Base-by-base conservation (phyloP, 805 yeast species). In the Cyberlindnera petersonii region DNA sequence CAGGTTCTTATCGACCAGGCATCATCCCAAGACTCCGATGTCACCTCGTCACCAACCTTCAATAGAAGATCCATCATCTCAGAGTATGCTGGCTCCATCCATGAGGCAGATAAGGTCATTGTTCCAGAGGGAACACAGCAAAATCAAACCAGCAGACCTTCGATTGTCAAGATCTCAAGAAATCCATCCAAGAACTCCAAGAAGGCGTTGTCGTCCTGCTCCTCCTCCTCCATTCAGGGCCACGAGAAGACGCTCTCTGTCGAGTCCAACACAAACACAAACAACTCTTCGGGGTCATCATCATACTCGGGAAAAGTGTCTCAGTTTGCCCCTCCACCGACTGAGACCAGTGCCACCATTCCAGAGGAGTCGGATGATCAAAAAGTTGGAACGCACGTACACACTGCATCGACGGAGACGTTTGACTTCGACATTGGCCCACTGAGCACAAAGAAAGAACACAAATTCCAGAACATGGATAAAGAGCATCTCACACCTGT, bases 11-110 rank as follows among this genome's bases (percentile, higher is more conserved):
- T 24, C 14, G 14, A 11, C 21, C 8, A 10, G 2, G 15, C 26
- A 23, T 14, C n/a, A 10, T 4, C 5, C 21, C 16, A 5, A 26
- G 29, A 26, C 18, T 14, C 19, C 33, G 9, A n/a, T 26, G 11
- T 24, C 29, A 8, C n/a, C n/a, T n/a, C n/a, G n/a, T 42, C 44
- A 7, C 40, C 40, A 31, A 14, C 40, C 4, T n/a, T 36, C 26
- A 44, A 45, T 26, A 51, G 59, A 47, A 34, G 38, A 26, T 56
- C 60, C 1, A 32, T 48, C 14, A 39, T 52, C 24, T 56, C 60
- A 4, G 60, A 56, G 27, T 56, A 56, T 37, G 46, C 56, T 1
- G 50, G 53, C 14, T 41, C 50, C 15, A 50, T 56, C 24, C 59
- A 55, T 17, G 58, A 55, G 29, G 60, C 43, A 1, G 42, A 48